Base-by-base conservation (phyloP, 164 flowering plant species). In the Saururus chinensis region DNA sequence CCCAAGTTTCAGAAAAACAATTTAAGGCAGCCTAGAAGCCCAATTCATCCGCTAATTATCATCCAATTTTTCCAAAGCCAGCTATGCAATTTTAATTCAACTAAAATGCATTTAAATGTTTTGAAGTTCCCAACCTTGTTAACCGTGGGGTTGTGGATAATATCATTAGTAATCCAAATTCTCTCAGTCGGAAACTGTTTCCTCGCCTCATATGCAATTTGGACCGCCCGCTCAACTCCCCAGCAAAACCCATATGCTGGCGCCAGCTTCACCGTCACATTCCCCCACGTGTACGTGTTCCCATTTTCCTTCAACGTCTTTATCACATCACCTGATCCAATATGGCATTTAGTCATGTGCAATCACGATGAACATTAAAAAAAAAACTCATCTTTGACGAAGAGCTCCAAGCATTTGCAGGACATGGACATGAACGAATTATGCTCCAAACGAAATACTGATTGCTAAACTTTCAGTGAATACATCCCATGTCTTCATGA, bases 221-320 rank as follows among this genome's bases (percentile, higher is more conserved):
- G 98, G 22, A 93, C 96, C n/a, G 98, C 97, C 20, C 98, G 73
- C 70, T 93, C 97, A 24, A 93, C 98, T 1, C 98, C 98, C 98
- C 98, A 93, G 64, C 98, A 93, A 61, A 93, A 93, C 2, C 98
- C 98, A 73, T 86, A 88, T 0, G 97, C 63, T 66, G 88, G 91
- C 0, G 97, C 97, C 59, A 93, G 74, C 61, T 78, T 86, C 71
- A 93, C 92, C 0, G 96, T 93, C 40, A 93, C 95, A 74, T 84
- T 79, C 52, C 98, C 97, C 95, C 96, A 89, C 19, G 89, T 85
- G 53, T 93, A 88, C 69, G 79, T 84, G 63, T 73, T 19, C 35
- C 86, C 90, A 64, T 87, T 89, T 54, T 88, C 92, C 82, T 86
- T 93, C 84, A 93, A 73, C 17, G 73, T 93, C 84, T 88, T 84